Evolutionary conservation across 2,329 filamentous ascomycete species (phyloP).

Genomic region (Colletotrichum godetiae): DNA sequence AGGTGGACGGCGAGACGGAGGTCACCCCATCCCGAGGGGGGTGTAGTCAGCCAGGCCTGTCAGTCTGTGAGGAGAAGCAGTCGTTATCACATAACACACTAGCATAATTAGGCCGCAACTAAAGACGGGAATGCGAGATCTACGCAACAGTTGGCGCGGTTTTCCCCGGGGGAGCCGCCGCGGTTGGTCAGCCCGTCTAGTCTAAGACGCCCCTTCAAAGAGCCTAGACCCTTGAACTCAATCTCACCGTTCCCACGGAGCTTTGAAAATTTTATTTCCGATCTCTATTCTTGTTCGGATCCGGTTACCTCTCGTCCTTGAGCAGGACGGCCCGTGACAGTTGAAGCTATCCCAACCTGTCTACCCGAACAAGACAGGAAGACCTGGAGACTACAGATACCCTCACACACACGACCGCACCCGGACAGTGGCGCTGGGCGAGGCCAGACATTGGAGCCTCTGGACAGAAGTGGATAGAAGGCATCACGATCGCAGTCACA

Average conservation of each 20-base stretch:
- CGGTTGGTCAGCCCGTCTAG: slow-evolving; percentile 8
- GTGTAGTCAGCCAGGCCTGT: not conserved
- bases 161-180: not conserved
- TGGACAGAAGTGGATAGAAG: no score
- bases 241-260: slow-evolving; percentile 12
- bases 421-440: slow-evolving; percentile 10
- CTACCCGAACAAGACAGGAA: not conserved
- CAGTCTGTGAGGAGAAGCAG: not conserved
- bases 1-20: not conserved
- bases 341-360: not conserved
- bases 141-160: not conserved
- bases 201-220: not conserved
- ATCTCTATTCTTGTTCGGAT: slow-evolving; percentile 14
- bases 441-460: slow-evolving; percentile 1
- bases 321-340: slow-evolving; percentile 3
- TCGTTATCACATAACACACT: not conserved
- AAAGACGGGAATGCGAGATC: slow-evolving; percentile 20
- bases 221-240: slow-evolving; percentile 4
- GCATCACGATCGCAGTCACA: slow-evolving; percentile 7
- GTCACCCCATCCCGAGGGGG: not conserved
- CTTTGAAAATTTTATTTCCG: not conserved
- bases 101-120: not conserved
- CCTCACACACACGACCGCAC: slow-evolving; percentile 5
- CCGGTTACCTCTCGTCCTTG: not conserved
- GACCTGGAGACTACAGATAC: not conserved